Percentiles rank a stretch among this genome's conserved stretches.
Evolutionary conservation across 768 basidiomycete species (phyloP).

Genomic region (Coprinellus aureogranulatus): DNA sequence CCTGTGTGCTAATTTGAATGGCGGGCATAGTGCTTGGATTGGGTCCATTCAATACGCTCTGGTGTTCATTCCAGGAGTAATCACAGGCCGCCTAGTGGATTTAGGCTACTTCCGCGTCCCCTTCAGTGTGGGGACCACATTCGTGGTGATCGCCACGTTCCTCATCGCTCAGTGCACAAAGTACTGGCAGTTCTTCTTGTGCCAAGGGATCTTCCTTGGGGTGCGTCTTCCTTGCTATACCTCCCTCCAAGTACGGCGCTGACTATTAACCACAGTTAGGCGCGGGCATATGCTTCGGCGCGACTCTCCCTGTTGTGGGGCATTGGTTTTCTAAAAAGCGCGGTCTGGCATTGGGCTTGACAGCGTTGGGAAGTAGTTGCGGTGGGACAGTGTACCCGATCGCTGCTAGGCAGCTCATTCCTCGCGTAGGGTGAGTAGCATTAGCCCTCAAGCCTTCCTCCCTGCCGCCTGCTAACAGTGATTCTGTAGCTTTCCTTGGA

Average conservation of each 20-base stretch:
- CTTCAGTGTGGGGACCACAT: conserved; percentile 35
- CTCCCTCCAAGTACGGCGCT: not conserved
- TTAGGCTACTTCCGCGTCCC: conserved; percentile 54
- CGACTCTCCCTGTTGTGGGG: conserved; percentile 46
- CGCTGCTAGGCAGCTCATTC: conserved; percentile 50
- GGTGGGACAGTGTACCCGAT: conserved; percentile 68
- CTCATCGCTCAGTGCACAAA: conserved; percentile 55
- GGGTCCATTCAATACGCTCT: conserved; percentile 63
- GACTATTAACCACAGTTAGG: too few species aligned
- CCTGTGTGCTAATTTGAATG: not conserved
- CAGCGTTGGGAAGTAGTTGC: conserved; percentile 53
- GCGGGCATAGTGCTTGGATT: conserved; percentile 70
- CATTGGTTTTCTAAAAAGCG: conserved; percentile 65
- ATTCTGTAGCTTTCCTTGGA: conserved; percentile 59
- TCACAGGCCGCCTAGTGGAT: conserved; percentile 60
- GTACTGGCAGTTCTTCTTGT: conserved; percentile 68
- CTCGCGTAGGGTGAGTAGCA: conserved; percentile 47
- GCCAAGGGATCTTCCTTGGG: conserved; percentile 59
- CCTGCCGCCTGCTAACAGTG: too few species aligned
- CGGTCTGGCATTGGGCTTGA: conserved; percentile 52
- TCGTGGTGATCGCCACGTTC: conserved; percentile 50
- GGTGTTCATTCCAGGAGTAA: conserved; percentile 47
- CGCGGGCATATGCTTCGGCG: conserved; percentile 41
- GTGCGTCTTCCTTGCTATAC: conserved; percentile 27
- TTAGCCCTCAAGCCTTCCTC: too few species aligned